Evolutionary conservation across 1,284 basidiomycete species (phyloP).

Genomic region (Takashimella tepidaria): DNA sequence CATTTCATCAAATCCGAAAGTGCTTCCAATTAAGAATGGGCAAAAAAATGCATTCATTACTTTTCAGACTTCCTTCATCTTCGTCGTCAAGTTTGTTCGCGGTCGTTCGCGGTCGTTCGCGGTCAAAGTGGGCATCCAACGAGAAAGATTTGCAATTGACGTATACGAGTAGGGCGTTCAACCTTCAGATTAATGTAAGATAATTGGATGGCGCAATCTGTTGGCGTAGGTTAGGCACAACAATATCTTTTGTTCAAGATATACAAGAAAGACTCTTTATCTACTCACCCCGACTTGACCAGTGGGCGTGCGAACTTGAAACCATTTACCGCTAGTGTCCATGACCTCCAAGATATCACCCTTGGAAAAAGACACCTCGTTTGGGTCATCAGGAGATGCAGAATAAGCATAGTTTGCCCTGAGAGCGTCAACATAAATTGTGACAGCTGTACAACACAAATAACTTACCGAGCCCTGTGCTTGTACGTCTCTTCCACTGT

Average conservation of each 20-base stretch:
- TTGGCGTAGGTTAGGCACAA: not conserved
- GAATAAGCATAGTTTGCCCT: slow-evolving; percentile 58
- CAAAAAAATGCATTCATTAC: not conserved
- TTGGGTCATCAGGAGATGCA: slow-evolving; percentile 89
- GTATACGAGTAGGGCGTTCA: not conserved
- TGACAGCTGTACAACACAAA: slow-evolving; percentile 7
- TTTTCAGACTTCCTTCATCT: slow-evolving; percentile 4
- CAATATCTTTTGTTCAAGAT: too few relatives aligned
- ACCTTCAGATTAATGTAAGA: slow-evolving; percentile 21
- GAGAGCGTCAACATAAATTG: slow-evolving; percentile 4
- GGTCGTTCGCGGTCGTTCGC: too few relatives aligned
- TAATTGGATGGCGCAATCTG: slow-evolving; percentile 46
- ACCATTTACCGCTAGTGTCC: slow-evolving; percentile 92
- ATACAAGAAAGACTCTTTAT: too few relatives aligned
- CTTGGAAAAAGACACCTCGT: slow-evolving; percentile 90
- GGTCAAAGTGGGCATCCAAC: not conserved
- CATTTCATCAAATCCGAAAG: not conserved
- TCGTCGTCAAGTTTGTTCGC: not conserved
- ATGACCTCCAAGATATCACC: slow-evolving; percentile 91
- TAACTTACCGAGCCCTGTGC: slow-evolving; percentile 6
- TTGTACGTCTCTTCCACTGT: slow-evolving; percentile 15
- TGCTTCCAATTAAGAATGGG: not conserved
- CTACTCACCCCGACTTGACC: slow-evolving; percentile 64
- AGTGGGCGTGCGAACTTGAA: slow-evolving; percentile 82
- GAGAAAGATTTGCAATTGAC: not conserved